These are phyloP conservation scores for Puccinia polysora DNA, from an alignment of 1,284 basidiomycete species.

Conservation along the genomic window DNA sequence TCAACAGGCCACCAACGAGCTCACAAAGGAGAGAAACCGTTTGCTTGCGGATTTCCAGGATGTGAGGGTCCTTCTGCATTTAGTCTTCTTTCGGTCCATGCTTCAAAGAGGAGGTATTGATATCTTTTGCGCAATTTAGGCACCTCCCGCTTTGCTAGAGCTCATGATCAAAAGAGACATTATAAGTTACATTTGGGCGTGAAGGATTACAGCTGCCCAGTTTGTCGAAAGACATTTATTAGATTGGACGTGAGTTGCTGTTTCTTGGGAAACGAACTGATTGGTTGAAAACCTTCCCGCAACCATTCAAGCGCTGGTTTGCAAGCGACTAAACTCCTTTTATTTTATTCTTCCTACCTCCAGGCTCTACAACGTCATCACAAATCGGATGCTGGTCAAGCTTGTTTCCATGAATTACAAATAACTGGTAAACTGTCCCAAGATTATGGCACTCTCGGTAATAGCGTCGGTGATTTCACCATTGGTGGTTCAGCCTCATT, in stretches of 20 bases:
- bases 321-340: too few species aligned
- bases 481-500: too few species aligned
- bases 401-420: conserved; percentile 31
- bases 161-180: conserved; percentile 40
- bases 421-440: too few species aligned
- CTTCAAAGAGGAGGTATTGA: background rate
- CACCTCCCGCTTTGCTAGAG: conserved; percentile 32
- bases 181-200: conserved; percentile 39
- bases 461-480: too few species aligned
- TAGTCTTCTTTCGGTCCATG: background rate
- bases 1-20: conserved; percentile 37
- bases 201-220: conserved; percentile 36
- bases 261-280: background rate
- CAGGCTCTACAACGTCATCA: conserved; percentile 40
- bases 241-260: conserved; percentile 21
- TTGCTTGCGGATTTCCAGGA: conserved; percentile 36
- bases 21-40: conserved; percentile 40
- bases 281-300: background rate
- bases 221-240: conserved; percentile 34
- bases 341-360: background rate
- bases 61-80: conserved; percentile 2
- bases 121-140: background rate
- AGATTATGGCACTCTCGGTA: too few species aligned
- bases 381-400: conserved; percentile 38
- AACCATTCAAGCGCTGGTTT: too few species aligned